phyloP scores from a whole-genome alignment of 345 rosid genomes.

The Hypericum perforatum region DNA sequence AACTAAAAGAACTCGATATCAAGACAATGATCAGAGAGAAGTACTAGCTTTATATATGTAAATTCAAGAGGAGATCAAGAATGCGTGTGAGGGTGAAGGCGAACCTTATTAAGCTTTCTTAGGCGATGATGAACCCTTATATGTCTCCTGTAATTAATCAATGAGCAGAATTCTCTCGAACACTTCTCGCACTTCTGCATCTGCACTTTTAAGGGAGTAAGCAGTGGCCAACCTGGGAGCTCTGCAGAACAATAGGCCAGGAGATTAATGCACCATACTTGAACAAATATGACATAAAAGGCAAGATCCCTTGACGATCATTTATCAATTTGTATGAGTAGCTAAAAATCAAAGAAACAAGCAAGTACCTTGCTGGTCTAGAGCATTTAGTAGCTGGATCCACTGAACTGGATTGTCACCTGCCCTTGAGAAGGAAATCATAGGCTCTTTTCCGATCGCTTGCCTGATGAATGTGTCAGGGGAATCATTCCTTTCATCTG shows the following conservation, averaged over 20 bases:
- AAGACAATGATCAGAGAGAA: neutral
- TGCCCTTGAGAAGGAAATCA: conserved; percentile 54
- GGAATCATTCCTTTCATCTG: conserved; percentile 66
- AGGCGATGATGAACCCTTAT: conserved; percentile 74
- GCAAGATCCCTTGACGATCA: too few relatives aligned
- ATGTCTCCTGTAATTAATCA: conserved; percentile 83
- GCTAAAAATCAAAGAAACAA: neutral
- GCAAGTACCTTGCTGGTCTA: conserved; percentile 66
- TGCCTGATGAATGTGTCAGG: conserved; percentile 49
- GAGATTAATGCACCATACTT: conserved; percentile 9
- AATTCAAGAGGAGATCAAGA: conserved; percentile 1
- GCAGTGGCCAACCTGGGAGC: conserved; percentile 82
- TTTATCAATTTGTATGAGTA: too few relatives aligned
- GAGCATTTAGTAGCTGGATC: conserved; percentile 75
- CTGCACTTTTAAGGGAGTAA: conserved; percentile 75
- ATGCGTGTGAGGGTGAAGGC: conserved; percentile 5
- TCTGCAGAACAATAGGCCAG: conserved; percentile 28
- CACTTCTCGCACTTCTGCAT: conserved; percentile 94
- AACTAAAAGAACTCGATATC: conserved; percentile 4
- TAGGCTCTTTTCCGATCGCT: conserved; percentile 66
- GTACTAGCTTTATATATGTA: conserved; percentile 1
- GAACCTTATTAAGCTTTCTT: conserved; percentile 79
- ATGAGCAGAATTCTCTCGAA: conserved; percentile 70
- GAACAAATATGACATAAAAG: too few relatives aligned
- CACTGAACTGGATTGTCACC: conserved; percentile 70